These are phyloP conservation scores for Panaeolus cyanescens DNA, from an alignment of 768 basidiomycete genomes.

Conservation along the genomic window DNA sequence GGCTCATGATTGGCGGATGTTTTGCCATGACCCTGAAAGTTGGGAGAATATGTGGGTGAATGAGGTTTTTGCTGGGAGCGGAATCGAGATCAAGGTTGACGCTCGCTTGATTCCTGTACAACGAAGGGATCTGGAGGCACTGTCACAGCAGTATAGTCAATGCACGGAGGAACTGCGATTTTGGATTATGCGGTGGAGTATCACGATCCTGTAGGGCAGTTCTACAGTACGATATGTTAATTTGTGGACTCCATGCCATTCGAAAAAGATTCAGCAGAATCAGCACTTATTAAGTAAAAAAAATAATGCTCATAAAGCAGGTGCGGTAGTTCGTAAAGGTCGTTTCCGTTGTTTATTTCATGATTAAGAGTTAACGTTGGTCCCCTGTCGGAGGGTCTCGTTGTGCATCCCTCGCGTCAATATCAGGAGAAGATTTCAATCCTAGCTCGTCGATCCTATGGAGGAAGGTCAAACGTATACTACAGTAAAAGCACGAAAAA, in stretches of 20 bases:
- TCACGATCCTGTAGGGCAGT: not conserved
- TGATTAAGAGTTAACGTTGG: conserved; percentile 16
- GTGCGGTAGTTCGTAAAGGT: not conserved
- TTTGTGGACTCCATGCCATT: too few relatives aligned
- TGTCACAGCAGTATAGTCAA: not conserved
- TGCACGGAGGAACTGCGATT: not conserved
- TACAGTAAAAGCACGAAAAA: not conserved
- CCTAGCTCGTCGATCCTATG: conserved; percentile 71
- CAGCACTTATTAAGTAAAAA: too few relatives aligned
- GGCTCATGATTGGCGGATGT: conserved; percentile 23
- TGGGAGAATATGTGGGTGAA: conserved; percentile 37
- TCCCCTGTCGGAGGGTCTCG: conserved; percentile 29
- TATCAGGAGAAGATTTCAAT: conserved; percentile 72
- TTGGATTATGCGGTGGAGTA: not conserved
- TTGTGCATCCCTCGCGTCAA: conserved; percentile 69
- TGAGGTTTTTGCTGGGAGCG: conserved; percentile 27
- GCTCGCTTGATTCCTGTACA: conserved; percentile 5
- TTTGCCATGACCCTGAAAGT: conserved; percentile 39
- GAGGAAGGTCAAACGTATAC: not conserved
- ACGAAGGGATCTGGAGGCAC: not conserved
- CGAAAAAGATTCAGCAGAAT: too few relatives aligned
- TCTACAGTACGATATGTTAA: not conserved
- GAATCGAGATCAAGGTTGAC: conserved; percentile 15
- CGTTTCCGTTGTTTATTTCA: too few relatives aligned
- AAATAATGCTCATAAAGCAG: too few relatives aligned